A percentile compares a stretch with the other conserved stretches of the same genome.
Evolutionary conservation across 768 basidiomycete genomes (phyloP).

Genomic region (Lactifluus subvellereus): DNA sequence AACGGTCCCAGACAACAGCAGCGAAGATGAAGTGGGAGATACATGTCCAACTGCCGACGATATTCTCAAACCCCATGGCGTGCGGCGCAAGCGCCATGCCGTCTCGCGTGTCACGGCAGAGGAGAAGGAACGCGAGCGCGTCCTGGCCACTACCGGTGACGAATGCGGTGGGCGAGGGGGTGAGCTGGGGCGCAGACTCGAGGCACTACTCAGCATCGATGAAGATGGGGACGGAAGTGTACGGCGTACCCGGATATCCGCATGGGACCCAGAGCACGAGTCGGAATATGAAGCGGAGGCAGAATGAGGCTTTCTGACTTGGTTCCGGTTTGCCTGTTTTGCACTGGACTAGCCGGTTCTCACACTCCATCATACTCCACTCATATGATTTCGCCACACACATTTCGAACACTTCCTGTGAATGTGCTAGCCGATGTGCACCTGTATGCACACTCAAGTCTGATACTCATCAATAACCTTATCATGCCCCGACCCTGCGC

Average conservation of each 20-base stretch:
- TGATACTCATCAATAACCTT: not conserved
- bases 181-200: conserved; percentile 67
- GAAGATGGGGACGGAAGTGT: conserved; percentile 24
- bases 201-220: conserved; percentile 60
- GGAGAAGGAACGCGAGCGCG: conserved; percentile 64
- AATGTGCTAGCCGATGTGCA: not conserved
- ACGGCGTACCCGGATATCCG: not conserved
- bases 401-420: not conserved
- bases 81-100: conserved; percentile 33
- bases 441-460: not conserved
- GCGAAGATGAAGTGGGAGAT: conserved; percentile 20
- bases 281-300: conserved; percentile 29
- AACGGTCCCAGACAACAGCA: not conserved
- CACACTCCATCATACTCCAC: not conserved
- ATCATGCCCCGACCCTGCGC: too few species aligned
- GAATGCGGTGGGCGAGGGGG: conserved; percentile 76
- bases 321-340: conserved; percentile 4
- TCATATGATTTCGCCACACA: not conserved
- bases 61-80: conserved; percentile 19
- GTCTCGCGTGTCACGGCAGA: conserved; percentile 47
- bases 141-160: conserved; percentile 66
- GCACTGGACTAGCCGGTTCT: conserved; percentile 1
- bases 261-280: conserved; percentile 18
- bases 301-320: conserved; percentile 15
- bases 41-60: conserved; percentile 22